These are phyloP conservation scores for Neurospora crassa DNA, from an alignment of 2,329 filamentous ascomycete species.

Conservation along the genomic window DNA sequence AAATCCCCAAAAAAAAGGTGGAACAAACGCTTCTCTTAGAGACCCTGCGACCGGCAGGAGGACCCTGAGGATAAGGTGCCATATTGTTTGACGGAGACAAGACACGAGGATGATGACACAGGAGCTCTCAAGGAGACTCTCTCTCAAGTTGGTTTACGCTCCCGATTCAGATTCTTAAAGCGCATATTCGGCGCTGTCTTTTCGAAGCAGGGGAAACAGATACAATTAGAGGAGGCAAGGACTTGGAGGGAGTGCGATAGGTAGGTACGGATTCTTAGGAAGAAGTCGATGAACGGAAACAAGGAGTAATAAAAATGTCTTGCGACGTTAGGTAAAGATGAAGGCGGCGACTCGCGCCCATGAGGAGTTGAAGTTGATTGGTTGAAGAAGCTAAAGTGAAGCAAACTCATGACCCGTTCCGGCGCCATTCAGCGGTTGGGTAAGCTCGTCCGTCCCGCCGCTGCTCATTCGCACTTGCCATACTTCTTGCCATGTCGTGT, in stretches of 20 bases:
- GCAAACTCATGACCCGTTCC: not conserved
- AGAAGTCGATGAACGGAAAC: not conserved
- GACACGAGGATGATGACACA: not conserved
- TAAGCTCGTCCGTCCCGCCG: not conserved
- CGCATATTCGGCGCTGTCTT: not conserved
- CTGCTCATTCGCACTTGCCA: not conserved
- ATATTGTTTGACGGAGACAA: conserved; percentile 24
- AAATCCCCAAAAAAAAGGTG: not conserved
- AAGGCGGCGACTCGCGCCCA: not conserved
- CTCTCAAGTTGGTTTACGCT: conserved; percentile 6
- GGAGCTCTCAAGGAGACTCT: not conserved
- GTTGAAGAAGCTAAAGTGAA: not conserved
- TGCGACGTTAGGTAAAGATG: not conserved
- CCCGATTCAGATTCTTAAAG: conserved; percentile 5
- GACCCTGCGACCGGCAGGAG: conserved; percentile 27
- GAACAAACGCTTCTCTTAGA: conserved; percentile 36
- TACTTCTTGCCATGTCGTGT: not conserved
- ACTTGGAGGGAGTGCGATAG: not conserved
- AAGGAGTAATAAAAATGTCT: not conserved
- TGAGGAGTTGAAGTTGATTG: not conserved
- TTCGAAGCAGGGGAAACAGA: not conserved
- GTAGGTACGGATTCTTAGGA: not conserved
- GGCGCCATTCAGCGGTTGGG: not conserved
- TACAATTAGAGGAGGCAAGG: not conserved
- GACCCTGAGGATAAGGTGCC: conserved; percentile 5